Conservation (phyloP, 192 early-diverging fungal species). For the Coemansia aciculifera region DNA sequence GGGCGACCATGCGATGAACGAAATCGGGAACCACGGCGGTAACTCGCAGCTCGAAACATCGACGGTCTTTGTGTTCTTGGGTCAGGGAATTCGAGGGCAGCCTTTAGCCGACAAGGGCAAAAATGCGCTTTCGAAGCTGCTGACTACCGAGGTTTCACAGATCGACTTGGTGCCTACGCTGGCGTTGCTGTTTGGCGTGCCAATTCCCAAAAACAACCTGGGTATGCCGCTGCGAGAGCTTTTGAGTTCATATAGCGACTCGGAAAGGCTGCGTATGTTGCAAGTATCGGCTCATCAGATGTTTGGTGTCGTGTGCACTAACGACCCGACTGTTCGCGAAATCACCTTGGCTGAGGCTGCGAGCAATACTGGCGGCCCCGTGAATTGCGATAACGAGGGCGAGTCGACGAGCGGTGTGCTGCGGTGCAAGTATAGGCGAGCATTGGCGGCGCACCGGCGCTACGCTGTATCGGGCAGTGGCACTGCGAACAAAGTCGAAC, state of each 20-base stretch:
- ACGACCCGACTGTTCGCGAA: slow-evolving; percentile 14
- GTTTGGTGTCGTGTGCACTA: slow-evolving; percentile 38
- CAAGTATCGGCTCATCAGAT: slow-evolving; percentile 69
- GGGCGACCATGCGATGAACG: slow-evolving; percentile 86
- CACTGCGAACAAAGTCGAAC: slow-evolving; percentile 7
- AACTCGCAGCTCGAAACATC: slow-evolving; percentile 55
- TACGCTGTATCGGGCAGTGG: background rate
- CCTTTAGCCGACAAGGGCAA: slow-evolving; percentile 20
- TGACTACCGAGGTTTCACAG: slow-evolving; percentile 42
- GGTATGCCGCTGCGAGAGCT: slow-evolving; percentile 51
- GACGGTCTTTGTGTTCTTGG: slow-evolving; percentile 55
- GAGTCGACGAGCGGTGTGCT: slow-evolving; percentile 12
- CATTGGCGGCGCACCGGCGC: slow-evolving; percentile 19
- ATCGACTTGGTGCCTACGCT: slow-evolving; percentile 53
- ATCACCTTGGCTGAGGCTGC: background rate
- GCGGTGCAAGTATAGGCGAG: slow-evolving; percentile 41
- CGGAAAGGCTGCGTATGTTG: slow-evolving; percentile 51
- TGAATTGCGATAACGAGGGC: slow-evolving; percentile 6
- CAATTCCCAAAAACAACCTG: slow-evolving; percentile 56
- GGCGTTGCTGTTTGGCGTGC: slow-evolving; percentile 55
- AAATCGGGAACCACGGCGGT: slow-evolving; percentile 61
- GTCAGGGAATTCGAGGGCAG: slow-evolving; percentile 23
- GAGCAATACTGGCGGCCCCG: background rate
- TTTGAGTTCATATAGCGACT: slow-evolving; percentile 23
- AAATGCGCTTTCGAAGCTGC: slow-evolving; percentile 31